Evolutionary conservation across 805 yeast species (phyloP).

Genomic region (Pichia scutulata): DNA sequence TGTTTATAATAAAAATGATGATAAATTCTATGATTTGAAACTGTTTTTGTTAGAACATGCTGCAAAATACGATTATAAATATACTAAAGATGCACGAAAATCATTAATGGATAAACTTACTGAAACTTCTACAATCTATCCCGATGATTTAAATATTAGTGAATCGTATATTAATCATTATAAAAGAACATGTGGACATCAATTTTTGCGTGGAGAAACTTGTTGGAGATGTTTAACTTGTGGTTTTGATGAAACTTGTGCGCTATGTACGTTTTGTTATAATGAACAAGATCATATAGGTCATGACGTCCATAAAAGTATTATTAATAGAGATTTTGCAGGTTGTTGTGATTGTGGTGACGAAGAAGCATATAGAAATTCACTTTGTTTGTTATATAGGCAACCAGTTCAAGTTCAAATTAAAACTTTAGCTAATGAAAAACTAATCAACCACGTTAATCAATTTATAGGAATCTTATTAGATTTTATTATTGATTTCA

Average conservation of each 20-base stretch:
- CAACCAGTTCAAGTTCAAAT: neutral
- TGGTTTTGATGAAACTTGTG: constrained; percentile 78
- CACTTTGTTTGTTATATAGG: constrained; percentile 41
- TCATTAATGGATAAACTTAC: constrained; percentile 3
- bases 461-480: constrained; percentile 39
- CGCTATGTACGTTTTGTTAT: constrained; percentile 71
- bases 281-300: constrained; percentile 61
- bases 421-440: constrained; percentile 33
- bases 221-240: constrained; percentile 70
- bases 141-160: constrained; percentile 16
- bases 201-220: constrained; percentile 72
- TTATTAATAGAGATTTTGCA: constrained; percentile 58
- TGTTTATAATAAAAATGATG: neutral
- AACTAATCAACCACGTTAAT: constrained; percentile 27
- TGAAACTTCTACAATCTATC: neutral
- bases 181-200: constrained; percentile 65
- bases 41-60: constrained; percentile 7
- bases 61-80: constrained; percentile 6
- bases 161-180: constrained; percentile 36
- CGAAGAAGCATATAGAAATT: constrained; percentile 66
- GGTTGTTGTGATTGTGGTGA: constrained; percentile 91
- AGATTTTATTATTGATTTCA: constrained; percentile 57
- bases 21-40: neutral
- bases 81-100: constrained; percentile 5
- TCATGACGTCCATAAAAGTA: constrained; percentile 60